Conservation (phyloP, 2,329 filamentous ascomycete species). For the Penicillium sp. region DNA sequence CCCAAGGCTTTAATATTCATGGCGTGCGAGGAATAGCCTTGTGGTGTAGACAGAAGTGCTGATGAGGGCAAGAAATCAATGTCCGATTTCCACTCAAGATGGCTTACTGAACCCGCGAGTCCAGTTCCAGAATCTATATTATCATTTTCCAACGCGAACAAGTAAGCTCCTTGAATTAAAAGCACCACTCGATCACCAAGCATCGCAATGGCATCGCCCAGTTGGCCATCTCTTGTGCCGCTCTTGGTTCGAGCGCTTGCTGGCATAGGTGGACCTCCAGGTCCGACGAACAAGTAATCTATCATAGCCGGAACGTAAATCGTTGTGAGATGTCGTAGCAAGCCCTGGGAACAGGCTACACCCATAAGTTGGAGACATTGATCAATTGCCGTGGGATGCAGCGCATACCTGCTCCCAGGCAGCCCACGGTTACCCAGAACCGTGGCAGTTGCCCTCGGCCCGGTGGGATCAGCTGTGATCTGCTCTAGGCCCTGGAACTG, state of each 20-base stretch:
- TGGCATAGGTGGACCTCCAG: background rate
- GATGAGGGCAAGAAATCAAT: background rate
- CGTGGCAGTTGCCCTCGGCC: background rate
- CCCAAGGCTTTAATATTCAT: constrained; percentile 3
- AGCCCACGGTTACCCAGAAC: background rate
- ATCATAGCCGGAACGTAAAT: constrained; percentile 13
- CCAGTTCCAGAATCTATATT: background rate
- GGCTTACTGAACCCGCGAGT: background rate
- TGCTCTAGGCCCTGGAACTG: constrained; percentile 3
- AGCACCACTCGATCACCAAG: background rate
- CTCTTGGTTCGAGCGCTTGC: background rate
- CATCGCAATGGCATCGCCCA: background rate
- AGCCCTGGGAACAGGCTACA: constrained; percentile 6
- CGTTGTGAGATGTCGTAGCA: background rate
- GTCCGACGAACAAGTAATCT: constrained; percentile 2
- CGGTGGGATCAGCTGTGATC: constrained; percentile 3
- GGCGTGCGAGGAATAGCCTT: background rate
- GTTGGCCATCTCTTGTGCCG: background rate
- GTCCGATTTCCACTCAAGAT: constrained; percentile 5
- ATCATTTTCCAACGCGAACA: constrained; percentile 5
- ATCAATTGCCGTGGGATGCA: constrained; percentile 15
- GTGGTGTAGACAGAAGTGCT: background rate
- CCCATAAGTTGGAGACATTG: constrained; percentile 15
- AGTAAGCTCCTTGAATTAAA: background rate
- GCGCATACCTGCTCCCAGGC: constrained; percentile 1